phyloP scores from a whole-genome alignment of 257 asterid genomes.

The Gentiana dahurica region DNA sequence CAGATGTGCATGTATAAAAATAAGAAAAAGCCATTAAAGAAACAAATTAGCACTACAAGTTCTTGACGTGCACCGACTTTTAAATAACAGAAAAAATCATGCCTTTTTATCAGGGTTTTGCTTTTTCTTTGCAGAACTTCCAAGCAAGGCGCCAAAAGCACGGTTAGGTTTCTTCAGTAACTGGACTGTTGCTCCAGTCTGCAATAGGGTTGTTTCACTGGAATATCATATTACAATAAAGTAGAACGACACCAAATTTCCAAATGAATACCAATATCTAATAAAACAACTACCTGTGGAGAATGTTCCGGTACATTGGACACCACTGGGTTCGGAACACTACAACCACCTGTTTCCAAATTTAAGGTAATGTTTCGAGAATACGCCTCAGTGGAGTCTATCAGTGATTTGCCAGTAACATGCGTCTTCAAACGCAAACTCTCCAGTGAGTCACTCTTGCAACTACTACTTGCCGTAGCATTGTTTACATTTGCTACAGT shows the following conservation, averaged over 20 bases:
- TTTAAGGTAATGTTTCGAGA: conserved; percentile 15
- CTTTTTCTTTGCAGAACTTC: conserved; percentile 67
- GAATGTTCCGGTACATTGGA: conserved; percentile 3
- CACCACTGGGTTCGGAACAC: conserved; percentile 4
- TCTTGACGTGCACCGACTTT: background rate
- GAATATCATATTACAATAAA: background rate
- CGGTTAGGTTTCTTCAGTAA: conserved; percentile 69
- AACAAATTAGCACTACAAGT: background rate
- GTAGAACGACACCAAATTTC: conserved; percentile 6
- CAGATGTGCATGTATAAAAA: no score
- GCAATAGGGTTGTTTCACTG: conserved; percentile 3
- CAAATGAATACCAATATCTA: conserved; percentile 15
- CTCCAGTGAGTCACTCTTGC: conserved; percentile 9
- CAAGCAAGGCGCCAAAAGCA: conserved; percentile 78
- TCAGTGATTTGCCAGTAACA: conserved; percentile 5
- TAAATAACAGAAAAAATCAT: conserved; percentile 14
- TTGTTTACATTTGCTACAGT: conserved; percentile 17
- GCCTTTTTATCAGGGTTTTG: conserved; percentile 51
- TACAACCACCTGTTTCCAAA: conserved; percentile 10
- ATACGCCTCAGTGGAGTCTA: conserved; percentile 9
- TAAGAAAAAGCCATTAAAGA: background rate
- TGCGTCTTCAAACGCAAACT: conserved; percentile 9
- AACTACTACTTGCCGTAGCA: conserved; percentile 9
- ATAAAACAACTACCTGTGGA: conserved; percentile 10
- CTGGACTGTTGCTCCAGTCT: conserved; percentile 69